Evolutionary conservation across 31 red algal species (phyloP), one percentile per base, ranked within the genome.

Genomic region (Odonthalia washingtoniensis): DNA sequence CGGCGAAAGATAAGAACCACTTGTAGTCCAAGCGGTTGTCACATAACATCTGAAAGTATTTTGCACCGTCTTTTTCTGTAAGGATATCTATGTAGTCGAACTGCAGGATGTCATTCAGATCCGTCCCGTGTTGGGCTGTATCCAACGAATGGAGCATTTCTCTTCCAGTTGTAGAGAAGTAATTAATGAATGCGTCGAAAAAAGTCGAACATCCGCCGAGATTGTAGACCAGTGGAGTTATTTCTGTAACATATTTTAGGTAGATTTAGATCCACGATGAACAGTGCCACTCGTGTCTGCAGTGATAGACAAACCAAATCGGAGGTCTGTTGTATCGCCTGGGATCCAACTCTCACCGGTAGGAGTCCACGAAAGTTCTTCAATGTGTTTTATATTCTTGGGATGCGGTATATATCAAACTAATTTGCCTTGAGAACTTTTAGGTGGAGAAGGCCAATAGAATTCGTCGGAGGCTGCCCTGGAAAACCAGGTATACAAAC

Each of bases 311-410:
- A 81, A 16, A 5, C 45, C 17, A 66, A 81, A 18, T 67, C 68
- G 14, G 6, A 81, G 28, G 36, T 81, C 52, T 31, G 53, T 67
- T 32, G 6, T 52, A 9, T 31, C 31, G 6, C 6, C 28, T 33
- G 78, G 78, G 14, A 81, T 81, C 78, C 78, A 81, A 81, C 69
- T 44, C 28, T 17, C 73, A 77, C 40, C 40, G 28, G 5, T 12
- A 6, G 18, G 4, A 28, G 5, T 77, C 9, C 40, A 44, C 12
- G 5, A 77, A 26, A 77, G 5, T 4, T 28, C 73, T 6, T 77
- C 40, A 28, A 44, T 46, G 17, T 77, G 21, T 6, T 28, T 5
- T 17, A 40, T 5, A 46, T 39, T 28, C 28, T 4, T 37, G 5
- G 73, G 33, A 46, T 37, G 40, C 32, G 5, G 33, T 40, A 21